Conservation (phyloP, 106 monocot species). For the Alisma plantagoaquatica region DNA sequence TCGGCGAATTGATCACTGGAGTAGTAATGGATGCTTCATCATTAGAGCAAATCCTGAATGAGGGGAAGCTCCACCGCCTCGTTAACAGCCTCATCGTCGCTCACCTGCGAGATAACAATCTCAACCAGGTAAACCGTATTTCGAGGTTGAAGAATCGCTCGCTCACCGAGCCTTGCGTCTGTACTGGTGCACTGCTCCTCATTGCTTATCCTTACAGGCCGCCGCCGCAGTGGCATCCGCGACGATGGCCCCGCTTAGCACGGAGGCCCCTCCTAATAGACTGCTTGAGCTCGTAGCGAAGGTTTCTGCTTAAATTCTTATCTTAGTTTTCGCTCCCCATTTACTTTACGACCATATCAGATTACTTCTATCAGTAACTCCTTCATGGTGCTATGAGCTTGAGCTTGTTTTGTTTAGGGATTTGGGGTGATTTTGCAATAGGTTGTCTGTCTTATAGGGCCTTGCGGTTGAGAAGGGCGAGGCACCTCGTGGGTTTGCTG, state of each 20-base stretch:
- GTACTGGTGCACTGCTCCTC: not conserved
- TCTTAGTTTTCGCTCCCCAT: too few species aligned
- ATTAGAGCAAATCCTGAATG: conserved; percentile 49
- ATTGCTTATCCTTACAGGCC: conserved; percentile 27
- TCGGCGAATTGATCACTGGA: too few species aligned
- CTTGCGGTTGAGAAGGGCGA: conserved; percentile 75
- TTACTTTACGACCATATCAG: too few species aligned
- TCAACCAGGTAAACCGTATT: conserved; percentile 43
- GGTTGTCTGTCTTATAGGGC: conserved; percentile 36
- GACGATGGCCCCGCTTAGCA: conserved; percentile 60
- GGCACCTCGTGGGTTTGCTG: conserved; percentile 9
- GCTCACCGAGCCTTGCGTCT: not conserved
- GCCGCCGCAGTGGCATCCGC: conserved; percentile 63
- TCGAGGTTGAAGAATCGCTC: too few species aligned
- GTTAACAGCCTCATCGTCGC: conserved; percentile 68
- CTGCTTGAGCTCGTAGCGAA: conserved; percentile 84
- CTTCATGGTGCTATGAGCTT: too few species aligned
- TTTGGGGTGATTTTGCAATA: not conserved
- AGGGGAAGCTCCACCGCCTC: conserved; percentile 75
- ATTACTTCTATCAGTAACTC: too few species aligned
- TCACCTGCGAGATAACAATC: conserved; percentile 62
- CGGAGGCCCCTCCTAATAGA: conserved; percentile 35
- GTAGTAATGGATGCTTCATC: too few species aligned
- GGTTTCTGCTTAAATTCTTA: conserved; percentile 23
- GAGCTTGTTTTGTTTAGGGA: not conserved